Conservation (phyloP, 2,329 filamentous ascomycete species). For the Fusarium paranaense region DNA sequence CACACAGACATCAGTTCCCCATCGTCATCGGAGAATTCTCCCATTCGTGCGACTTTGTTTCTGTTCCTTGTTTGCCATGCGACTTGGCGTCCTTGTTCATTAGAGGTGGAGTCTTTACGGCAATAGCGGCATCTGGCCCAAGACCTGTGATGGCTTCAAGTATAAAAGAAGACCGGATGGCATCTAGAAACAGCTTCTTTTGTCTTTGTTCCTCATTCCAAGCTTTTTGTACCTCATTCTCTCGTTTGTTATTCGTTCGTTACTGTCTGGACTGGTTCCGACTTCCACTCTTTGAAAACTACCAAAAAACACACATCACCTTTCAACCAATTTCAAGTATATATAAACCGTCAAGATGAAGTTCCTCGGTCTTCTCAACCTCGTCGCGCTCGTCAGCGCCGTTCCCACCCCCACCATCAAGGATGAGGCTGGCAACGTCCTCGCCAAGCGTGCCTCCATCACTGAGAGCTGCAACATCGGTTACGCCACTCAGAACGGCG, state of each 20-base stretch:
- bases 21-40: conserved; percentile 36
- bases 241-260: conserved; percentile 34
- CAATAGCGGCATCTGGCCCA: conserved; percentile 14
- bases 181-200: background rate
- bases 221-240: conserved; percentile 12
- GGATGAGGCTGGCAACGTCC: conserved; percentile 39
- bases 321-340: background rate
- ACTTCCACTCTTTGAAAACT: conserved; percentile 31
- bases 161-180: conserved; percentile 30
- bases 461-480: conserved; percentile 52
- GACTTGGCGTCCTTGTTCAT: background rate
- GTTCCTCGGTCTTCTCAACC: conserved; percentile 47
- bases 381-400: conserved; percentile 47
- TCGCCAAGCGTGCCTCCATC: conserved; percentile 51
- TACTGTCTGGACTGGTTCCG: conserved; percentile 35
- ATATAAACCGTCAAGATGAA: conserved; percentile 43
- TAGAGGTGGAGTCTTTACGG: conserved; percentile 7
- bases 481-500: conserved; percentile 50
- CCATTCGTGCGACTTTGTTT: conserved; percentile 37
- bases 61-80: background rate
- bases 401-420: conserved; percentile 47
- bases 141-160: conserved; percentile 21
- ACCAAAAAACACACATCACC: background rate
- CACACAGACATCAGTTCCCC: background rate
- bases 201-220: conserved; percentile 19